Base-by-base conservation (phyloP, 768 basidiomycete genomes). In the Mycena venus region DNA sequence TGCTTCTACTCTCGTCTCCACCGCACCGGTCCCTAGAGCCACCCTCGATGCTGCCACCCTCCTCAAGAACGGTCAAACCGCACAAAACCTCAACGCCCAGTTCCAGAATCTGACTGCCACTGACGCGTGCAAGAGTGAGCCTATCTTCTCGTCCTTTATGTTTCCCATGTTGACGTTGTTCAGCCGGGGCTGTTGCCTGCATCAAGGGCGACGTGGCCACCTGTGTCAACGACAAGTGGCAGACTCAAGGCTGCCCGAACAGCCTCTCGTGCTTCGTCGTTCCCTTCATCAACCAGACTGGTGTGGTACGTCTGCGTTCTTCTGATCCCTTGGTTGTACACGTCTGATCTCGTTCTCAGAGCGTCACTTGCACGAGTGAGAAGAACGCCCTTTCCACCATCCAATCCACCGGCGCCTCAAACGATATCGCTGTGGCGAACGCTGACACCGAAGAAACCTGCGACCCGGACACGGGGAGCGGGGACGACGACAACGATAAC, bases 291-390 rank as follows among this genome's bases (percentile, higher is more conserved):
- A 83, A 78, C 6, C 76, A 81, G 38, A 70, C 80, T 9, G 91
- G 91, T 67, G 86, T 86, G 1, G 91, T 92, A 75, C 62, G 88
- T 80, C 17, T 2, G n/a, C 14, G n/a, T 21, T 38, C 17, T 36
- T 34, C 32, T 56, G 27, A 56, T 4, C 4, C 51, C 21, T 12
- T 31, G n/a, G 34, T 49, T 2, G 38, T 60, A 19, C 25, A 32
- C 12, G 25, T 60, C 47, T 60, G 8, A 67, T 29, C 21, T 62
- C 38, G 0, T 32, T 4, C 44, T 2, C 68, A 91, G 90, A 79
- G 80, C 36, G 71, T 92, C n/a, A 81, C 84, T 1, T 93, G 91
- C 81, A 90, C 90, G 4, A 90, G 87, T 74, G 79, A 86, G 73
- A 81, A 80, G n/a, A 87, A 84, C 31, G 91, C 89, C 0, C 75